A percentile compares a stretch with the other conserved stretches of the same genome.
Conservation (phyloP, 2,329 filamentous ascomycete species). For the Huntiella omanensis region DNA sequence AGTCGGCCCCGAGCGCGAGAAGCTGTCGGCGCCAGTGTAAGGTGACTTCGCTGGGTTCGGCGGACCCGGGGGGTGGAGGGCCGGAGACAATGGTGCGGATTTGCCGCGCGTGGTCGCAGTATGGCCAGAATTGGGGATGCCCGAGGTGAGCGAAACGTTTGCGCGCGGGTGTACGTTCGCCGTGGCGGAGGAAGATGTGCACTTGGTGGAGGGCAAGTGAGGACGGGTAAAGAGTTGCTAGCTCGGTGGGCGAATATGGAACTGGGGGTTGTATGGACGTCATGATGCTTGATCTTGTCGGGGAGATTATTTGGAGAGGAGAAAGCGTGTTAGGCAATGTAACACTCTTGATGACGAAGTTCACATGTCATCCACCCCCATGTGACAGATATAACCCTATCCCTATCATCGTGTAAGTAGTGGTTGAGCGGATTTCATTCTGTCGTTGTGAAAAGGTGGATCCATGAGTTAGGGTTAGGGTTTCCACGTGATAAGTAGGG, state of each 20-base stretch:
- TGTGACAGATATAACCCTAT: too few relatives aligned
- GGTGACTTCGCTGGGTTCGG: constrained; percentile 15
- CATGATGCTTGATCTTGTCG: constrained; percentile 35
- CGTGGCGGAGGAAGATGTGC: constrained; percentile 67
- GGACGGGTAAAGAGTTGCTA: constrained; percentile 62
- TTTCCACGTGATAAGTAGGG: too few relatives aligned
- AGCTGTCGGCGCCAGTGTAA: constrained; percentile 27
- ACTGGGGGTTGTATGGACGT: constrained; percentile 55
- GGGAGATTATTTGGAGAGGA: not conserved
- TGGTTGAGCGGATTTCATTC: too few relatives aligned
- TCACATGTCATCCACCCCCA: too few relatives aligned
- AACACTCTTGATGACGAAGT: too few relatives aligned
- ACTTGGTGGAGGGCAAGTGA: constrained; percentile 71
- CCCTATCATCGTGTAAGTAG: too few relatives aligned
- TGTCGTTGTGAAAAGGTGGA: too few relatives aligned
- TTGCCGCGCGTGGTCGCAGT: constrained; percentile 60
- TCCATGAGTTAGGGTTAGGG: too few relatives aligned
- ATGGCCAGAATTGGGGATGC: constrained; percentile 62
- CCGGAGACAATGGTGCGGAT: constrained; percentile 30
- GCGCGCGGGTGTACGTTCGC: constrained; percentile 67
- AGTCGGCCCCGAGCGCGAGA: constrained; percentile 28
- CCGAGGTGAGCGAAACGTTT: constrained; percentile 71
- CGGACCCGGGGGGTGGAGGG: constrained; percentile 14
- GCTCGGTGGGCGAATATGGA: constrained; percentile 65
- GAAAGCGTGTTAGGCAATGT: not conserved